phyloP scores from a whole-genome alignment of 2,329 filamentous ascomycete genomes.

The Trichoderma koningii region DNA sequence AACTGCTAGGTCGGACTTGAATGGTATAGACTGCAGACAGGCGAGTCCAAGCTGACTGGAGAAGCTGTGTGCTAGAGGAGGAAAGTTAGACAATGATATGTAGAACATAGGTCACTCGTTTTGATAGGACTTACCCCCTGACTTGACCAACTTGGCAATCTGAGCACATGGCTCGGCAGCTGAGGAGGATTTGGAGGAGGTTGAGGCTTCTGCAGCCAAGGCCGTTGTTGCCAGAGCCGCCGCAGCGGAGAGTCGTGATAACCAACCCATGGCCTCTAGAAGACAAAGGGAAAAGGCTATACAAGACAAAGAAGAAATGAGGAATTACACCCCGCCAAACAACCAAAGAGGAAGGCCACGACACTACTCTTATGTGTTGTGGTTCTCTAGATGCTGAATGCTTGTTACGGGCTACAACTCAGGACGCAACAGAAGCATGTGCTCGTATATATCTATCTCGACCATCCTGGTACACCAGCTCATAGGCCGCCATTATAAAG shows the following conservation, averaged over 20 bases:
- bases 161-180: slow-evolving; percentile 15
- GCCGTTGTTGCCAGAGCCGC: slow-evolving; percentile 10
- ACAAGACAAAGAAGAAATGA: background rate
- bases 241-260: slow-evolving; percentile 17
- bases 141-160: background rate
- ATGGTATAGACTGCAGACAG: slow-evolving; percentile 26
- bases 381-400: background rate
- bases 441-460: background rate
- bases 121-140: background rate
- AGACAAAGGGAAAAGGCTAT: background rate
- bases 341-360: background rate
- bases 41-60: slow-evolving; percentile 15
- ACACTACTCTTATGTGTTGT: slow-evolving; percentile 4
- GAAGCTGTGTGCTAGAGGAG: background rate
- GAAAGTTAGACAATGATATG: background rate
- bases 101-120: background rate
- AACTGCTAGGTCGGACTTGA: slow-evolving; percentile 9
- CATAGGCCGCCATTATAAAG: background rate
- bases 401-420: background rate
- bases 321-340: background rate
- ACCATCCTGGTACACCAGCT: background rate
- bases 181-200: background rate
- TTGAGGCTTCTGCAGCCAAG: slow-evolving; percentile 4
- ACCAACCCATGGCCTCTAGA: slow-evolving; percentile 9
- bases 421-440: background rate